phyloP scores from a whole-genome alignment of 305 asterid species.

The Coffea humblotiana region DNA sequence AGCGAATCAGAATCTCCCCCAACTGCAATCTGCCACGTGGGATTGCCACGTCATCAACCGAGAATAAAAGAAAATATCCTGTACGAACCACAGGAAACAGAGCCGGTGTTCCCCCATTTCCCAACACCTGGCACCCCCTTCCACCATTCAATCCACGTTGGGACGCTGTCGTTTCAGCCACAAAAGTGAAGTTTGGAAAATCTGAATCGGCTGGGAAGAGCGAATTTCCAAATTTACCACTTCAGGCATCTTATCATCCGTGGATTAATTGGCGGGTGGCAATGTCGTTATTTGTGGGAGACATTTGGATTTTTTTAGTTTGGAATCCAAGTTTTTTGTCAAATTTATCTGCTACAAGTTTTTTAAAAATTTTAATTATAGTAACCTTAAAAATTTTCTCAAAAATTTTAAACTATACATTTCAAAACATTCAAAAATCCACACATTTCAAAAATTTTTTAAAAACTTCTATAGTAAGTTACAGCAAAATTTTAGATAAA shows the following conservation, averaged over 20 bases:
- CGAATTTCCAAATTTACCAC: constrained; percentile 21
- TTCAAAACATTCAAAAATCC: too few species aligned
- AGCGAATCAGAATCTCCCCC: constrained; percentile 15
- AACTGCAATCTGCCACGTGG: neutral
- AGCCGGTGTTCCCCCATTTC: neutral
- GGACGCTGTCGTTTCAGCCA: constrained; percentile 31
- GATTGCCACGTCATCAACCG: constrained; percentile 25
- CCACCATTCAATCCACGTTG: constrained; percentile 35
- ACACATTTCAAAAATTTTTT: too few species aligned
- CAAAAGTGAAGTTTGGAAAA: neutral
- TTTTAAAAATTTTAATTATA: too few species aligned
- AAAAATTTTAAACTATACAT: too few species aligned
- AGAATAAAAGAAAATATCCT: constrained; percentile 41
- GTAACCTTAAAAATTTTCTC: too few species aligned
- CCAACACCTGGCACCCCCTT: constrained; percentile 45
- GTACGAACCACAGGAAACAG: constrained; percentile 33
- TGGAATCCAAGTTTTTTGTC: too few species aligned
- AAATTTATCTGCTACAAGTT: too few species aligned
- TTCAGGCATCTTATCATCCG: neutral
- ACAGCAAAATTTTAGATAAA: too few species aligned
- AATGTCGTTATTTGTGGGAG: neutral
- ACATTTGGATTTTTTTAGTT: too few species aligned
- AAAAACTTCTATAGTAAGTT: too few species aligned
- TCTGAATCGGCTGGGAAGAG: too few species aligned
- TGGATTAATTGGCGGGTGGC: neutral